Conservation (phyloP, 2,329 filamentous ascomycete species). For the Aspergillus aculeatus region DNA sequence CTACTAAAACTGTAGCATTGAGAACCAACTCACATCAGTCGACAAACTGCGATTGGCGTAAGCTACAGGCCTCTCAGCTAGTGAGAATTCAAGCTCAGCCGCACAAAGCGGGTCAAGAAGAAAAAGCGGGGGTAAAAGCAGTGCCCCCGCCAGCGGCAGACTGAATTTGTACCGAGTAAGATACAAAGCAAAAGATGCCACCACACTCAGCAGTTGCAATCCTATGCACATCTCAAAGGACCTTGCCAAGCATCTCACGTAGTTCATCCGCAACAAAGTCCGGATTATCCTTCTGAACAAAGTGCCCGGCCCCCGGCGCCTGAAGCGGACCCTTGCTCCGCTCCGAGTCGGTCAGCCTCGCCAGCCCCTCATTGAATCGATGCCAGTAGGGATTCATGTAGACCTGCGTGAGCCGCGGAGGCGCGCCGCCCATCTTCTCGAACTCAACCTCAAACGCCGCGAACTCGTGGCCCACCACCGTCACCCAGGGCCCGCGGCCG, state of each 20-base stretch:
- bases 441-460: constrained; percentile 52
- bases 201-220: too few relatives aligned
- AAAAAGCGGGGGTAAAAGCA: too few relatives aligned
- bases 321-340: constrained; percentile 47
- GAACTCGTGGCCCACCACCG: constrained; percentile 55
- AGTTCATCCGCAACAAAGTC: constrained; percentile 42
- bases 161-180: too few relatives aligned
- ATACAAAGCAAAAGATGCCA: too few relatives aligned
- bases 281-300: constrained; percentile 57
- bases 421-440: constrained; percentile 28
- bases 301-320: constrained; percentile 53
- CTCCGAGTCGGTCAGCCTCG: constrained; percentile 42
- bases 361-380: constrained; percentile 53
- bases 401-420: constrained; percentile 44
- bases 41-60: too few relatives aligned
- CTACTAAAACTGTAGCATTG: too few relatives aligned
- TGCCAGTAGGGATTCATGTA: constrained; percentile 58
- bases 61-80: too few relatives aligned
- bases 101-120: too few relatives aligned
- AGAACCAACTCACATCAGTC: too few relatives aligned
- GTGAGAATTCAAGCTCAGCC: too few relatives aligned
- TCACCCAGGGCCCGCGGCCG: constrained; percentile 42
- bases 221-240: constrained; percentile 1
- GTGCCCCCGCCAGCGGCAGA: too few relatives aligned
- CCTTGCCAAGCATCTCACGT: constrained; percentile 19